Percentiles rank a stretch among this genome's conserved stretches.
phyloP scores from a whole-genome alignment of 2,329 filamentous ascomycete species.

The Proliferodiscus dingleyae region DNA sequence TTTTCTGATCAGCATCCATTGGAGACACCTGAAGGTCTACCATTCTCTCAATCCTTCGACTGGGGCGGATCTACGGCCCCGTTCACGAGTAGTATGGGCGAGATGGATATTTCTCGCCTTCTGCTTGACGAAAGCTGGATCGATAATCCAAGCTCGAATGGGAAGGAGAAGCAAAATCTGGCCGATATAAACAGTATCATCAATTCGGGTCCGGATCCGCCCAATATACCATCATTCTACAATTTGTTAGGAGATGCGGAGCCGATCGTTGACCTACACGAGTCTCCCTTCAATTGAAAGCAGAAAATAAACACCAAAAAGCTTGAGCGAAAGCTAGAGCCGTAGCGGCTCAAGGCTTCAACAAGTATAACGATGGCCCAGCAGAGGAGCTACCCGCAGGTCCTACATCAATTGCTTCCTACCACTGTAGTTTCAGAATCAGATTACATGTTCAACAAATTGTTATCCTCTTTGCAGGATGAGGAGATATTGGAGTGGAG shows the following conservation, averaged over 20 bases:
- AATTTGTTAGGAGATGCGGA: constrained; percentile 23
- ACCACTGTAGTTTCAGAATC: no score
- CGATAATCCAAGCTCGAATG: constrained; percentile 15
- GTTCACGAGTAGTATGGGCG: constrained; percentile 41
- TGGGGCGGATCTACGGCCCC: constrained; percentile 40
- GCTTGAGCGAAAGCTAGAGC: no score
- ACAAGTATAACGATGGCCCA: no score
- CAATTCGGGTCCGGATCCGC: constrained; percentile 18
- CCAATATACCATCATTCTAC: constrained; percentile 19
- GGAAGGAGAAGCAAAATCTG: constrained; percentile 25
- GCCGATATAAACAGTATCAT: constrained; percentile 28
- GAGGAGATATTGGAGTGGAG: no score
- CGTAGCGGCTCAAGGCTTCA: no score
- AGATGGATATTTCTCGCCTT: constrained; percentile 59
- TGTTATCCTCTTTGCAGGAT: no score
- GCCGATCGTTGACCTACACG: constrained; percentile 12
- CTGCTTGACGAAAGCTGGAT: constrained; percentile 48
- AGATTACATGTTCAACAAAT: no score
- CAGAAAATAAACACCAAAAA: no score
- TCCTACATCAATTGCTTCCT: no score
- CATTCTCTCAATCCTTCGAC: constrained; percentile 38
- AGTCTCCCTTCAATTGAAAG: constrained; percentile 4
- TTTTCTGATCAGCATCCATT: constrained; percentile 19
- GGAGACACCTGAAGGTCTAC: constrained; percentile 31
- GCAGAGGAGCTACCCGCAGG: no score